Evolutionary conservation across 2,329 filamentous ascomycete genomes (phyloP), one percentile per base, ranked within the genome.

Genomic region (Aspergillus quadricinctus): DNA sequence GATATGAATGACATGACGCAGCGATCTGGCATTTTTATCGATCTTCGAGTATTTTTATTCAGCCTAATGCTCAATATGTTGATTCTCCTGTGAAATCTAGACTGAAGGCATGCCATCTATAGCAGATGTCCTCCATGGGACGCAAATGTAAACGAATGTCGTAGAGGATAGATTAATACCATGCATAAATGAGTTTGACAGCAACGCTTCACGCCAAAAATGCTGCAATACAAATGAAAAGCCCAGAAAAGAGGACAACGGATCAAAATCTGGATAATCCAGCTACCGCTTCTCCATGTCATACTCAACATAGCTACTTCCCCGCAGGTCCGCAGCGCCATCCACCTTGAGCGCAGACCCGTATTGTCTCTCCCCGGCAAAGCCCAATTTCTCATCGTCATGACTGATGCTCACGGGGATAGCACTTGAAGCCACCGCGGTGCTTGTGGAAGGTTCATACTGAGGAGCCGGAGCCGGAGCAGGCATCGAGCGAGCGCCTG

Each of bases 331-430:
- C 27, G 63, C 52, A n/a, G 54, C 56, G 1, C 59, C 54, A 51
- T 68, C 61, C n/a, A 69, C 63, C 46, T 71, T 65, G 19, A 72
- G 54, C 23, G 70, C 68, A 50, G 65, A 48, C 8, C 64, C 64
- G 53, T 69, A 71, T 17, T 68, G 66, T 53, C 73, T 66, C 49
- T 75, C 72, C 0, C 75, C 75, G 1, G 72, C 74, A 59, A 75
- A 78, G 1, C 75, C 77, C 37, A 75, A 48, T 57, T 79, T 79
- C 61, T 77, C 72, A 55, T 76, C 72, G 8, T 71, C 64, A 57
- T 71, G 46, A 5, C 58, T 61, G 29, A 31, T 49, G 14, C 28
- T 50, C 9, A 52, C 48, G 21, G 40, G 53, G 25, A 45, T 43
- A 6, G 31, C 52, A 3, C 37, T 41, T 5, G 25, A 52, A 25